These are phyloP conservation scores for Microbotryum intermedium DNA, from an alignment of 1,284 basidiomycete genomes.

Conservation along the genomic window DNA sequence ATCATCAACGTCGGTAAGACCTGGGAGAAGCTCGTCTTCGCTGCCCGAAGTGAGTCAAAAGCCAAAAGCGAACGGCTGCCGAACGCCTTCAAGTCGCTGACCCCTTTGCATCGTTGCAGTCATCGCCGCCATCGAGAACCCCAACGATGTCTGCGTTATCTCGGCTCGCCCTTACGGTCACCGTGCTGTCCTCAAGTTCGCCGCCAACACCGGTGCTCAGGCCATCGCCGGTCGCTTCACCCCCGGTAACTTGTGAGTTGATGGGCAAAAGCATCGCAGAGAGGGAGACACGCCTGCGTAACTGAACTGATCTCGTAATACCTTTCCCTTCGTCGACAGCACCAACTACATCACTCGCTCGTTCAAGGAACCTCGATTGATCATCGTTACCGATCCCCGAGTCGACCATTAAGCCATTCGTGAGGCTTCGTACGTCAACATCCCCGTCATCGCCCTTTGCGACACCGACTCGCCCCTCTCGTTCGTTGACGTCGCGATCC, in stretches of 20 bases:
- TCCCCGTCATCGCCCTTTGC: conserved; percentile 96
- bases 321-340: neutral
- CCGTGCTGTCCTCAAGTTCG: conserved; percentile 97
- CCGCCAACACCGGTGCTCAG: conserved; percentile 93
- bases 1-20: conserved; percentile 98
- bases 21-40: conserved; percentile 97
- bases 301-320: neutral
- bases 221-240: conserved; percentile 99
- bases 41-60: conserved; percentile 68
- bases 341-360: conserved; percentile 70
- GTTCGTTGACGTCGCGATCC: conserved; percentile 97
- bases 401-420: conserved; percentile 99
- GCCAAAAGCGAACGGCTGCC: conserved; percentile 48
- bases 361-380: conserved; percentile 98
- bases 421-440: conserved; percentile 99
- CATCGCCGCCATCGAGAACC: conserved; percentile 70
- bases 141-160: conserved; percentile 95
- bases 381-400: conserved; percentile 96
- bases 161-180: conserved; percentile 97
- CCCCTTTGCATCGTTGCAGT: conserved; percentile 11
- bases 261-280: no score
- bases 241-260: conserved; percentile 60
- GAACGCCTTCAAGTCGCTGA: neutral
- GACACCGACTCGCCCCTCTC: conserved; percentile 96
- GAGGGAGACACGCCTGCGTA: neutral